phyloP scores from a whole-genome alignment of 108 stramenopile species.

The Nannochloropsis oceanica region DNA sequence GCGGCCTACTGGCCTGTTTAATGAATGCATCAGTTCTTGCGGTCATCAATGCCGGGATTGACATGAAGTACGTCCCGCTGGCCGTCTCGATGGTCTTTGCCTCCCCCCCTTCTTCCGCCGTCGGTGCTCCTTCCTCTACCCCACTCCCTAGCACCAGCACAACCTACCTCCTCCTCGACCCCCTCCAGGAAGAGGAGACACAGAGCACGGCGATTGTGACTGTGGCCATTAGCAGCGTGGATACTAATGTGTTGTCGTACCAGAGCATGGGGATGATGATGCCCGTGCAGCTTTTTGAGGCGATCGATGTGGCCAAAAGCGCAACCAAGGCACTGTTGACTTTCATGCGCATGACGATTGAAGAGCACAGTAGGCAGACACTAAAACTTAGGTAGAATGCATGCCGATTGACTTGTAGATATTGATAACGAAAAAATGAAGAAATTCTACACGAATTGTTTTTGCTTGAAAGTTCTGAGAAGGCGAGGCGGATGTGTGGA shows the following conservation, averaged over 20 bases:
- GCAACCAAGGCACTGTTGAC: neutral
- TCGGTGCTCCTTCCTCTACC: neutral
- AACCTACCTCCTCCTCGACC: neutral
- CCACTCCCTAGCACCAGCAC: neutral
- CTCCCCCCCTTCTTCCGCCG: neutral
- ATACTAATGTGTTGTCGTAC: neutral
- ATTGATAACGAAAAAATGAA: too few relatives aligned
- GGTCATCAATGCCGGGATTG: slow-evolving; percentile 64
- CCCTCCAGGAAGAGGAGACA: neutral
- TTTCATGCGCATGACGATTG: neutral
- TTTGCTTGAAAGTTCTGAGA: too few relatives aligned
- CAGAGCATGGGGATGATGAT: neutral
- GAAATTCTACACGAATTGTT: too few relatives aligned
- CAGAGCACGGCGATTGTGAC: neutral
- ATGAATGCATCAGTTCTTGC: slow-evolving; percentile 61
- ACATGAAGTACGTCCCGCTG: slow-evolving; percentile 55
- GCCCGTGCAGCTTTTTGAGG: neutral
- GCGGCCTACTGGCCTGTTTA: slow-evolving; percentile 45
- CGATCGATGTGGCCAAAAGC: neutral
- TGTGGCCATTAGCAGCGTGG: neutral
- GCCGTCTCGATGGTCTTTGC: slow-evolving; percentile 17
- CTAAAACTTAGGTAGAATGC: neutral
- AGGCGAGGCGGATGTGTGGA: too few relatives aligned
- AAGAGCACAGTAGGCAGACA: neutral
- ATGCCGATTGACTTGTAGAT: neutral